phyloP scores from a whole-genome alignment of 495 filamentous ascomycete genomes.

The Terfezia claveryi region DNA sequence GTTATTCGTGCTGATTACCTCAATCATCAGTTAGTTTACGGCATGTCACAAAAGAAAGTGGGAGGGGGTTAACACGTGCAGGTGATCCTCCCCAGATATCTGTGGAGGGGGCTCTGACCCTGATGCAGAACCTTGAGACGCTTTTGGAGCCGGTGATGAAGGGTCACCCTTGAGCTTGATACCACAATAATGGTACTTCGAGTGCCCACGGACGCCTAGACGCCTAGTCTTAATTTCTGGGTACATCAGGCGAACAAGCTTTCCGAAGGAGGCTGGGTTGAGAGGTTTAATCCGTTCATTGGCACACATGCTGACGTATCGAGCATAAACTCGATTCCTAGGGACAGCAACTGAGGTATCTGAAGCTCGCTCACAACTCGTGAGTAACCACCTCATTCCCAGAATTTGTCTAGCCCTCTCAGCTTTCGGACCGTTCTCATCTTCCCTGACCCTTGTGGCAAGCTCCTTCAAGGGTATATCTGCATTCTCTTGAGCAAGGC shows the following conservation, averaged over 20 bases:
- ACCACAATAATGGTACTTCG: constrained; percentile 77
- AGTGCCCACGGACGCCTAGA: constrained; percentile 82
- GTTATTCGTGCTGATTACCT: constrained; percentile 15
- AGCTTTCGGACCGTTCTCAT: constrained; percentile 51
- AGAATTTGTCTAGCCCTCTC: constrained; percentile 93
- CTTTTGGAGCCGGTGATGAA: constrained; percentile 17
- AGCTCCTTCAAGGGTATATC: constrained; percentile 59
- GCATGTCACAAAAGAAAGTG: constrained; percentile 11
- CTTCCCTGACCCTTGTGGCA: constrained; percentile 52
- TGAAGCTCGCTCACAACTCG: constrained; percentile 50
- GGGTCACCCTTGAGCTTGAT: constrained; percentile 19
- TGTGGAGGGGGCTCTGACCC: constrained; percentile 22
- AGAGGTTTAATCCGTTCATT: constrained; percentile 79
- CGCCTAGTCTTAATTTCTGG: constrained; percentile 80
- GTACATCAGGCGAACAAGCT: constrained; percentile 87
- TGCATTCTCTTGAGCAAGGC: constrained; percentile 55
- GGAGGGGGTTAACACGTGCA: constrained; percentile 22
- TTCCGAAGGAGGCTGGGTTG: constrained; percentile 93
- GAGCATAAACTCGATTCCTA: constrained; percentile 76
- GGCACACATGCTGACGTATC: constrained; percentile 74
- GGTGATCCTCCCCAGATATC: constrained; percentile 22
- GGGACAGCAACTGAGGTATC: constrained; percentile 40
- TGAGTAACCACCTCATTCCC: constrained; percentile 79
- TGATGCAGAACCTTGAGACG: constrained; percentile 19
- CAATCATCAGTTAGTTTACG: constrained; percentile 17